phyloP scores from a whole-genome alignment of 164 flowering plant genomes.

The Liriodendron chinense region DNA sequence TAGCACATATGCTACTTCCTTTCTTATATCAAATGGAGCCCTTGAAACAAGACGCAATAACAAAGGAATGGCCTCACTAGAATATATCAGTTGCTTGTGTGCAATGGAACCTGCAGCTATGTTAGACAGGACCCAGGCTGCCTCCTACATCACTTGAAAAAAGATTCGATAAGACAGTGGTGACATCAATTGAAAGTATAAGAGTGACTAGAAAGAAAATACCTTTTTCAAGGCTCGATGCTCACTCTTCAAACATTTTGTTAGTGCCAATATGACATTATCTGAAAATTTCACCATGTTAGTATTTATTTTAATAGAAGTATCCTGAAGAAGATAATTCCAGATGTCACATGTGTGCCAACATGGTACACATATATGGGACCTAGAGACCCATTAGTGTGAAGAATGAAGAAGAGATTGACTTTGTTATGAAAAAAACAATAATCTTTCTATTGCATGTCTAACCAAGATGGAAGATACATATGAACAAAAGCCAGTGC shows the following conservation, averaged over 20 bases:
- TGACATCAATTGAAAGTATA: neutral
- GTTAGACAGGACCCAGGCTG: slow-evolving; percentile 96
- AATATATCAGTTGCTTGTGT: slow-evolving; percentile 68
- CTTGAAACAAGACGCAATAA: slow-evolving; percentile 65
- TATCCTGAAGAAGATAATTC: neutral
- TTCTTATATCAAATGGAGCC: slow-evolving; percentile 87
- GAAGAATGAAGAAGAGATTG: too few species aligned
- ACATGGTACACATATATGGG: too few species aligned
- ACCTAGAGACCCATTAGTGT: too few species aligned
- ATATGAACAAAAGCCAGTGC: too few species aligned
- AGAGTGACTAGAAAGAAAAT: neutral
- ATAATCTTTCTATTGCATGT: too few species aligned
- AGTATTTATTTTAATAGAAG: slow-evolving; percentile 5
- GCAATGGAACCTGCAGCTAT: slow-evolving; percentile 89
- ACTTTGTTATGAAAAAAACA: too few species aligned
- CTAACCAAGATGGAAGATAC: too few species aligned
- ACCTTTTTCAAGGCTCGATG: slow-evolving; percentile 96
- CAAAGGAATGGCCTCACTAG: slow-evolving; percentile 61
- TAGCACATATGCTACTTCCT: slow-evolving; percentile 86
- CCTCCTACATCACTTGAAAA: slow-evolving; percentile 56
- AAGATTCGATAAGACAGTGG: neutral
- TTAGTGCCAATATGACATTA: slow-evolving; percentile 48
- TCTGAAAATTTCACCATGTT: slow-evolving; percentile 37
- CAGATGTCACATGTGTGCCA: too few species aligned
- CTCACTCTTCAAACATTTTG: slow-evolving; percentile 82